Percentiles rank a stretch among this genome's conserved stretches.
Evolutionary conservation across 1,284 basidiomycete genomes (phyloP).

Genomic region (Fistulinella cinereoalba): DNA sequence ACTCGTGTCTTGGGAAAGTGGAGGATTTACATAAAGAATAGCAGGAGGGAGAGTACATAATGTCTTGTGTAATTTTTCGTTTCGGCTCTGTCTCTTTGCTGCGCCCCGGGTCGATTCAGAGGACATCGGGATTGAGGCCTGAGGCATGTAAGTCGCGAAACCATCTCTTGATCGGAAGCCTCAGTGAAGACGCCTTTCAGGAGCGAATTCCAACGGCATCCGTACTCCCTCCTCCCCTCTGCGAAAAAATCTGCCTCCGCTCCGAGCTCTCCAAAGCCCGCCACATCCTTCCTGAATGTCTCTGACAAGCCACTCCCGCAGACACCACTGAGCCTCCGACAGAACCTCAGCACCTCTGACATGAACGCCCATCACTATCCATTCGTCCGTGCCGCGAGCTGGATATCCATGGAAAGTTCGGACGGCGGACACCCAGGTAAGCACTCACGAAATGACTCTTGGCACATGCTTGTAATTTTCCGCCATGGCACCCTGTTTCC

Average conservation of each 20-base stretch:
- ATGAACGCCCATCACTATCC: conserved; percentile 28
- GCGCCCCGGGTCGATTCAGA: not conserved
- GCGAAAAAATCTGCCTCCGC: conserved; percentile 28
- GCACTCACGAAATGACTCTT: conserved; percentile 10
- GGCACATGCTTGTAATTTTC: conserved; percentile 6
- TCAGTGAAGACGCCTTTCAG: not conserved
- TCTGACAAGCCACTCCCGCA: conserved; percentile 30
- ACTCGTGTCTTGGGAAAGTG: conserved; percentile 20
- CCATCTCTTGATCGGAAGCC: no score
- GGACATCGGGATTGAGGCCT: not conserved
- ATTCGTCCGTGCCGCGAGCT: conserved; percentile 21
- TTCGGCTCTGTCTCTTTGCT: not conserved
- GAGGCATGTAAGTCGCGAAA: conserved; percentile 27
- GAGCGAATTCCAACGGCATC: conserved; percentile 15
- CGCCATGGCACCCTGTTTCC: conserved; percentile 22
- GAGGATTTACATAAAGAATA: conserved; percentile 29
- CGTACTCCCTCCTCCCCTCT: conserved; percentile 21
- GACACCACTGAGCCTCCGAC: conserved; percentile 22
- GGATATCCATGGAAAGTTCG: conserved; percentile 18
- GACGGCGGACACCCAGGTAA: conserved; percentile 18
- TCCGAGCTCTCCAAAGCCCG: conserved; percentile 24
- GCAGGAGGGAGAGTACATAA: conserved; percentile 22
- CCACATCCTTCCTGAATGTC: conserved; percentile 9
- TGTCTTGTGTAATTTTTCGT: conserved; percentile 7
- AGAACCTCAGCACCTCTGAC: conserved; percentile 17